These are phyloP conservation scores for Tylopilus vinaceipallidus DNA, from an alignment of 768 basidiomycete genomes.

Conservation along the genomic window DNA sequence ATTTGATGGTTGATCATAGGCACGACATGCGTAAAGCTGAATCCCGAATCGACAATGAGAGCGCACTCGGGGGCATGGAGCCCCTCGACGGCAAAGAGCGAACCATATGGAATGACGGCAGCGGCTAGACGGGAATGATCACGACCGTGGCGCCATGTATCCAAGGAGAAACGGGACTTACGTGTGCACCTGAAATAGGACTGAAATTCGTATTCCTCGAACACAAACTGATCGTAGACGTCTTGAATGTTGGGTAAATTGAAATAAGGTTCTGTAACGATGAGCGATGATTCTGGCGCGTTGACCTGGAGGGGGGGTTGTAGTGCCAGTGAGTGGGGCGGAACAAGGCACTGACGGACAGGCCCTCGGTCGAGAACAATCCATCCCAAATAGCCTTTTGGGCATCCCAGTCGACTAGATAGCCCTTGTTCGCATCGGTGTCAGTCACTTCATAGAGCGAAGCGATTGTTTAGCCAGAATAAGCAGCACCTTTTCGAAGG, in stretches of 20 bases:
- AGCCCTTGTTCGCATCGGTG: slow-evolving; percentile 58
- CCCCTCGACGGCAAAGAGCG: slow-evolving; percentile 54
- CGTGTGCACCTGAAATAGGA: slow-evolving; percentile 81
- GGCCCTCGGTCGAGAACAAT: slow-evolving; percentile 69
- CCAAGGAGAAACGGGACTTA: slow-evolving; percentile 41
- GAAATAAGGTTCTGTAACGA: slow-evolving; percentile 94
- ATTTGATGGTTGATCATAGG: slow-evolving; percentile 76
- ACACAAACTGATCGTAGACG: slow-evolving; percentile 91
- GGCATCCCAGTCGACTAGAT: slow-evolving; percentile 92
- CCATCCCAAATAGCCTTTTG: slow-evolving; percentile 95
- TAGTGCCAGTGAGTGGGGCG: slow-evolving; percentile 3
- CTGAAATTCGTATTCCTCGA: slow-evolving; percentile 94
- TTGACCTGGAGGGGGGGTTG: slow-evolving; percentile 51
- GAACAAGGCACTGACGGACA: slow-evolving; percentile 48
- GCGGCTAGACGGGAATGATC: slow-evolving; percentile 54
- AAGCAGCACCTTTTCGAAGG: slow-evolving; percentile 76
- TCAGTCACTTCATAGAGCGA: slow-evolving; percentile 3
- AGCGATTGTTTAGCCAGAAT: background rate
- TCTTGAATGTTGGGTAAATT: slow-evolving; percentile 91
- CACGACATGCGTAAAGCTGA: slow-evolving; percentile 91
- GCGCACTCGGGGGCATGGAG: slow-evolving; percentile 69
- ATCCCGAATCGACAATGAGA: slow-evolving; percentile 85
- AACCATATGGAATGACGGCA: slow-evolving; percentile 71
- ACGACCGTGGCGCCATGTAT: slow-evolving; percentile 22
- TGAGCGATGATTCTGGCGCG: slow-evolving; percentile 66